Evolutionary conservation across 768 basidiomycete species (phyloP), one percentile per base, ranked within the genome.

Genomic region (Phylloporus scabripes): DNA sequence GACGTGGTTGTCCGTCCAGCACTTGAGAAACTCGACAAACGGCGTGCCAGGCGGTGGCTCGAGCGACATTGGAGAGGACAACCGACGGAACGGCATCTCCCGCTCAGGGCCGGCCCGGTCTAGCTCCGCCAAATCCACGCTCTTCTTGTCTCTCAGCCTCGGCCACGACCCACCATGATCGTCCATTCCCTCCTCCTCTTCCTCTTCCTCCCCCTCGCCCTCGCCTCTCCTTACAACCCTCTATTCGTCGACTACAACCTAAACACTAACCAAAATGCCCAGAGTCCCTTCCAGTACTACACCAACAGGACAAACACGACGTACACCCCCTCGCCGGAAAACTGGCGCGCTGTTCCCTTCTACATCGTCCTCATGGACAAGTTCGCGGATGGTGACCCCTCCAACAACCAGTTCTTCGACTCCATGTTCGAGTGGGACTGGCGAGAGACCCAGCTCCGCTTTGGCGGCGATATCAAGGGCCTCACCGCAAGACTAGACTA

Each of bases 291-390:
- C 15, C 75, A 92, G 29, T 93, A 93, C 62, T 63, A 70, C 45
- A 67, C 87, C 3, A 70, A 72, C 46, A 79, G 87, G 34, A 67
- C 75, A 2, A 86, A 81, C 57, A 70, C 70, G 1, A 82, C 77
- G 8, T 93, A 94, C 67, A 86, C 81, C 0, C 75, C 79, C 0
- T 93, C 91, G 0, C 93, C 93, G 0, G 40, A 55, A 12, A 96
- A 96, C 67, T 96, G 93, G 93, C 81, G 93, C 17, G 70, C 79
- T 6, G 69, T 91, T 10, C 89, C 90, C 1, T 75, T 82, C 44
- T 92, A 92, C 63, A 88, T 85, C 37, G 60, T 92, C 59, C 82
- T 95, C 44, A 67, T 93, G 56, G 93, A 96, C 77, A 95, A 95
- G 70, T 95, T 90, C 62, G 91, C 91, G 12, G 92, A 95, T 58